These are phyloP conservation scores for Warburgia ugandensis DNA, from an alignment of 164 flowering plant genomes.

Conservation along the genomic window DNA sequence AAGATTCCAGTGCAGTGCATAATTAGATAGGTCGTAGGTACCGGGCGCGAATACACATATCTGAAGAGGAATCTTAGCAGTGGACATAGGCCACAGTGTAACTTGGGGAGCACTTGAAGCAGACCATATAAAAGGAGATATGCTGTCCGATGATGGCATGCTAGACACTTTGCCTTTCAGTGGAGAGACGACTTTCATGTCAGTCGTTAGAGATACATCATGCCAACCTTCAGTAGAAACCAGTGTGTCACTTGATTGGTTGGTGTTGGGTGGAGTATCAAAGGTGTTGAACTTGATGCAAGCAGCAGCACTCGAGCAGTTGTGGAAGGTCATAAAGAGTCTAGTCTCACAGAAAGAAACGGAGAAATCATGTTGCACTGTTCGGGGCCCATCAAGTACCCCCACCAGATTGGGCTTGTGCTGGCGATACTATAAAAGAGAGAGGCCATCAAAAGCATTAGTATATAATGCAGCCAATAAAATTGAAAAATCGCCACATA, in stretches of 20 bases:
- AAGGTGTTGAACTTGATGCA: slow-evolving; percentile 41
- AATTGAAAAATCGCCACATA: slow-evolving; percentile 2
- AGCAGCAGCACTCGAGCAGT: slow-evolving; percentile 43
- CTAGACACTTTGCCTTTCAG: slow-evolving; percentile 17
- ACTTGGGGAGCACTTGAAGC: slow-evolving; percentile 57
- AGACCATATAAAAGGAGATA: slow-evolving; percentile 75
- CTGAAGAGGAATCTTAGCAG: slow-evolving; percentile 56
- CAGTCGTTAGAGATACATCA: slow-evolving; percentile 36
- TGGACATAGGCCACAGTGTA: slow-evolving; percentile 48
- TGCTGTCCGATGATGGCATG: slow-evolving; percentile 26
- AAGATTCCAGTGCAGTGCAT: slow-evolving; percentile 60
- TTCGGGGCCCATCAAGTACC: slow-evolving; percentile 69
- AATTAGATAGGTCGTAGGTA: slow-evolving; percentile 69
- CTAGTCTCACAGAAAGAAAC: slow-evolving; percentile 52
- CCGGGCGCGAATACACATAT: slow-evolving; percentile 79
- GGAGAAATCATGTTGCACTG: slow-evolving; percentile 55
- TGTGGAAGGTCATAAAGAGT: slow-evolving; percentile 49
- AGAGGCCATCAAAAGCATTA: not conserved
- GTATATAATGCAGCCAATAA: not conserved
- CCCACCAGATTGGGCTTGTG: slow-evolving; percentile 69
- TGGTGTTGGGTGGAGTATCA: slow-evolving; percentile 21
- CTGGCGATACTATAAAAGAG: slow-evolving; percentile 34
- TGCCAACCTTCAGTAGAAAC: slow-evolving; percentile 57
- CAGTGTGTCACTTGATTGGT: slow-evolving; percentile 22
- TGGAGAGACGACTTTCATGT: slow-evolving; percentile 48